These are phyloP conservation scores for Tephrocybe sp. DNA, from an alignment of 768 basidiomycete genomes.

Conservation along the genomic window DNA sequence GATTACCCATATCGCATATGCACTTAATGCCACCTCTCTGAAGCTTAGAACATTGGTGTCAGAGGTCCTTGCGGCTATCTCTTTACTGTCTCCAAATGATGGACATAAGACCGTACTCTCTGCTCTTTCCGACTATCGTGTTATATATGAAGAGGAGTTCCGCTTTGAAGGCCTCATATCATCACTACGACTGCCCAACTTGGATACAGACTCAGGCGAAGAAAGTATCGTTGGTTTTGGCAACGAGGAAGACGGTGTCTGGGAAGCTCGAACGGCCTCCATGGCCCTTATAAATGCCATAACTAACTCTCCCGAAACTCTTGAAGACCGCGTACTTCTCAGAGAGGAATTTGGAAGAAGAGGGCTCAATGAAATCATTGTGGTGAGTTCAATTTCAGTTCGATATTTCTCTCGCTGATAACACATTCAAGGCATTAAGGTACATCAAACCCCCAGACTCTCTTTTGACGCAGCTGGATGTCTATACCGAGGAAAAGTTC, in stretches of 20 bases:
- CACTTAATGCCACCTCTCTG: conserved; percentile 62
- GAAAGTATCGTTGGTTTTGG: conserved; percentile 33
- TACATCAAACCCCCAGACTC: conserved; percentile 29
- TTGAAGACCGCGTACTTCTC: conserved; percentile 78
- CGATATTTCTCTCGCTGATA: background rate
- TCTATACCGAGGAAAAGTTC: conserved; percentile 86
- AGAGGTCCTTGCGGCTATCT: conserved; percentile 84
- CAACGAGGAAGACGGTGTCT: conserved; percentile 65
- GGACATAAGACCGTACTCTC: conserved; percentile 76
- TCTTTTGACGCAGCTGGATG: conserved; percentile 75
- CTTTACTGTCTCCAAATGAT: conserved; percentile 66
- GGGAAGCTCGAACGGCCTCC: conserved; percentile 78
- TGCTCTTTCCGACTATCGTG: conserved; percentile 78
- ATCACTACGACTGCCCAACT: conserved; percentile 56
- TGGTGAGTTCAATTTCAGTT: conserved; percentile 51
- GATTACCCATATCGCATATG: conserved; percentile 72
- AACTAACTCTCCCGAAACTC: conserved; percentile 67
- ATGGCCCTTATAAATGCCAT: conserved; percentile 83
- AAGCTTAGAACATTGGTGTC: conserved; percentile 70
- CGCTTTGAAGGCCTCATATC: conserved; percentile 78
- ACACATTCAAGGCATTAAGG: conserved; percentile 6
- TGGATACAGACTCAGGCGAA: conserved; percentile 33
- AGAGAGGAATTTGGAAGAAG: conserved; percentile 82
- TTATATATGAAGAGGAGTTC: conserved; percentile 69
- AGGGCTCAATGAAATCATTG: conserved; percentile 81